Evolutionary conservation across 257 asterid genomes (phyloP), one percentile per base, ranked within the genome.

Genomic region (Nicotiana paniculata): DNA sequence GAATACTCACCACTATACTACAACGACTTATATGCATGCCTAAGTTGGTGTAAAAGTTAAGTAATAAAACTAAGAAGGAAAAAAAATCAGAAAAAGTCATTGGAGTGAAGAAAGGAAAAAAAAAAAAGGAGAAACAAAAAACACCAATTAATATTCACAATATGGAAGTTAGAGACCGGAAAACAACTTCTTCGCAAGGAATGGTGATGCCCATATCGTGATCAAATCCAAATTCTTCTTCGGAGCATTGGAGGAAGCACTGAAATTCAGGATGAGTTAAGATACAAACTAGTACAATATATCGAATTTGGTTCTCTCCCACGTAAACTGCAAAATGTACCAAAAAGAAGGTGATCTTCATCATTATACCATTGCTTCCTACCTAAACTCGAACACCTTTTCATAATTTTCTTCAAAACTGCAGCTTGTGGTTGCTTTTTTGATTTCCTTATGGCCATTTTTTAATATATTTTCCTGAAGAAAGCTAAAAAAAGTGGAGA

Each of bases 1-100:
- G 95, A 87, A 95, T 93, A 95, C 98, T 95, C 12, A 93, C 97
- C 97, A 93, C 98, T 93, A 93, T 91, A 92, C 97, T 95, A 95
- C 97, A 94, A 93, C 93, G 90, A 91, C 93, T 13, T 61, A 3
- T 7, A 32, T 28, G 1, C 30, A 28, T 28, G 1, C 30, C 1
- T 0, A 28, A 28, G 30, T 28, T 28, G 30, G 30, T 28, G 24
- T 21, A 21, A 21, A 21, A 0, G 0, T 0, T 1, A 28, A 28
- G 1, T 28, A 28, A 28, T 28, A 28, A 28, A 28, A 1, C 0
- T 28, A 28, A 28, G 30, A 28, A 28, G 1, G 30, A 1, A 28
- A 1, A 1, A 28, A 28, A 28, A 1, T 28, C 30, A 28, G 30
- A 0, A 28, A 28, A 28, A 28, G 1, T 0, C 1, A 28, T 1